Base-by-base conservation (phyloP, 805 yeast species). In the Ogataea ganodermae region DNA sequence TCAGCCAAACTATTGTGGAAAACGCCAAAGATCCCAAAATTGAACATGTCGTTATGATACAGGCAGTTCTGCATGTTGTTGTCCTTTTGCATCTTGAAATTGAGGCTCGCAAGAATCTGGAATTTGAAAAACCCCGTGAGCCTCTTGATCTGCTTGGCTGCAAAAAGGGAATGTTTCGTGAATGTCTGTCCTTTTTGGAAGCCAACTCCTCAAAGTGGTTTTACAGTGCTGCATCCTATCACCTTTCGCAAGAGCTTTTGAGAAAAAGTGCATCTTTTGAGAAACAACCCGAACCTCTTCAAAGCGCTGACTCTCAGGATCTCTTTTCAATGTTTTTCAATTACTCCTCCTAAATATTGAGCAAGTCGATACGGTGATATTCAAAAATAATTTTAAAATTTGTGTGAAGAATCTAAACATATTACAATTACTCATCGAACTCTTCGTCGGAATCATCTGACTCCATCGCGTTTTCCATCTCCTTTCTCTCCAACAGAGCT, bases 401-500 rank as follows among this genome's bases (percentile, higher is more conserved):
- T 31, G 18, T 31, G 35, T 13, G 16, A 36, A 21, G 24, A 36
- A 13, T 16, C 26, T 21, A 35, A 35, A 38, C 21, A 9, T 24
- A 38, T 21, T 30, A 44, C 38, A 36, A 32, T 46, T 45, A 56
- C 46, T 61, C 67, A 14, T 63, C 67, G 31, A 49, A 52, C 38
- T 66, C 70, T 38, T 60, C 66, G 13, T 62, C 70, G 10, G 62
- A 61, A 27, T 79, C 84, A 57, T 87, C 96, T 41, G 89, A 85
- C 49, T 87, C 90, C 61, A 84, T 84, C 66, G 84, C 82, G 65
- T 87, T 91, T 68, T 89, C 97, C 65, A 85, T 78, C 74, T 89
- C 97, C 67, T 89, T 88, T 66, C 88, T 81, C 73, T 92, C 97
- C 81, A 94, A 83, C 57, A 94, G 80, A 51, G 96, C 96, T 71